phyloP scores from a whole-genome alignment of 2,329 filamentous ascomycete species.

The Microcera coccophila region DNA sequence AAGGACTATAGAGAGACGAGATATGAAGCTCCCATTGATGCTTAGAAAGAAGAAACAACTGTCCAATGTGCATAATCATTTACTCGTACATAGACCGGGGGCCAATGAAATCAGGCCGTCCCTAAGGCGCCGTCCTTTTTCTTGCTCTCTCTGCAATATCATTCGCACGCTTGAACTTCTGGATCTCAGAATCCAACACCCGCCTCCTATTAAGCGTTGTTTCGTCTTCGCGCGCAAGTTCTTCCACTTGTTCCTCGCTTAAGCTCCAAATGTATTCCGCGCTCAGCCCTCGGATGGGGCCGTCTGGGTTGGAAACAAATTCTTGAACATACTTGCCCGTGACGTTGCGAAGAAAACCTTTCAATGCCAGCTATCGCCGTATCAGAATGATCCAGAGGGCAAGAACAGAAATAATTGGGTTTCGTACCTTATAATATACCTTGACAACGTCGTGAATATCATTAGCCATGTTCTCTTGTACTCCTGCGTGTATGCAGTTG shows the following conservation, averaged over 20 bases:
- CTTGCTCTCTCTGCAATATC: slow-evolving; percentile 18
- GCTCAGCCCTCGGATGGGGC: slow-evolving; percentile 15
- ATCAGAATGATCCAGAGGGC: background rate
- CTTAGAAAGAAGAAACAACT: background rate
- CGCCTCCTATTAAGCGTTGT: slow-evolving; percentile 11
- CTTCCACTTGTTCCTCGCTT: slow-evolving; percentile 9
- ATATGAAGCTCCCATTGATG: slow-evolving; percentile 14
- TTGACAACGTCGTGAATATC: slow-evolving; percentile 36
- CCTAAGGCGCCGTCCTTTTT: slow-evolving; percentile 5
- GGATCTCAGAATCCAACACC: slow-evolving; percentile 16
- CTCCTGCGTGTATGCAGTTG: slow-evolving; percentile 7
- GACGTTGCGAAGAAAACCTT: slow-evolving; percentile 26
- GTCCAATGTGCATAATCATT: no score
- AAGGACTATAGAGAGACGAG: slow-evolving; percentile 20
- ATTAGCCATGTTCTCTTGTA: slow-evolving; percentile 26
- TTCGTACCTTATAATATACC: slow-evolving; percentile 35
- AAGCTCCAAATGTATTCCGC: slow-evolving; percentile 10
- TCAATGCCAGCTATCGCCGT: slow-evolving; percentile 21
- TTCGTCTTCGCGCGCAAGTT: slow-evolving; percentile 16
- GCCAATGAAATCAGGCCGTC: background rate
- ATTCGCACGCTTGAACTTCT: slow-evolving; percentile 13
- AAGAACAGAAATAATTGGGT: rapidly evolving
- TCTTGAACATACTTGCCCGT: slow-evolving; percentile 8
- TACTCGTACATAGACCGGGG: no score
- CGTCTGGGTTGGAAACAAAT: slow-evolving; percentile 16